Percentiles rank a stretch among this genome's conserved stretches.
Evolutionary conservation across 2,329 filamentous ascomycete genomes (phyloP).

Genomic region (Trichoderma gracile): DNA sequence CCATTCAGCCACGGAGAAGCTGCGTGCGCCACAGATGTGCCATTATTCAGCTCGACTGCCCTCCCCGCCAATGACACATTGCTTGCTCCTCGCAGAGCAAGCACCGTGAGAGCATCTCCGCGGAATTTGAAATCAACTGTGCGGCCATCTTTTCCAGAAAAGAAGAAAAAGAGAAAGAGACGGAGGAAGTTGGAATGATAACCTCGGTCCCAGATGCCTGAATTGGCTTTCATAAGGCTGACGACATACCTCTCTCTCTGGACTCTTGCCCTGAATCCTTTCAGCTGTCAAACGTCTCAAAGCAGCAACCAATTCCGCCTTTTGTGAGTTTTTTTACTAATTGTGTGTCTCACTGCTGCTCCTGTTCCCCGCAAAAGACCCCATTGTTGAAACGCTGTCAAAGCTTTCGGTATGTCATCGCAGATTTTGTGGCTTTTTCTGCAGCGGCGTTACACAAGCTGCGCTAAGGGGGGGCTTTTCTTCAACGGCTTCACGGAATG

Average conservation of each 20-base stretch:
- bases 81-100: neutral
- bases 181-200: no score
- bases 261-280: neutral
- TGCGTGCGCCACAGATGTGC: neutral
- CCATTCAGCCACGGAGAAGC: neutral
- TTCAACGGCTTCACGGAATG: neutral
- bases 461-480: neutral
- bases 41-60: slow-evolving; percentile 9
- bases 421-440: neutral
- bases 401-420: neutral
- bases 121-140: slow-evolving; percentile 10
- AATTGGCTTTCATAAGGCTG: slow-evolving; percentile 4
- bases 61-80: slow-evolving; percentile 10
- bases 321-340: neutral
- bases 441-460: neutral
- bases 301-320: neutral
- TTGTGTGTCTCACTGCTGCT: neutral
- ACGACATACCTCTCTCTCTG: neutral
- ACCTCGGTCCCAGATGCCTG: neutral
- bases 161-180: neutral
- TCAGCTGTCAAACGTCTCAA: neutral
- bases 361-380: neutral
- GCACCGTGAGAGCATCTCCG: neutral
- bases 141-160: neutral
- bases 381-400: neutral